Conservation (phyloP, 108 stramenopile species). For the Schizochytrium sp. region DNA sequence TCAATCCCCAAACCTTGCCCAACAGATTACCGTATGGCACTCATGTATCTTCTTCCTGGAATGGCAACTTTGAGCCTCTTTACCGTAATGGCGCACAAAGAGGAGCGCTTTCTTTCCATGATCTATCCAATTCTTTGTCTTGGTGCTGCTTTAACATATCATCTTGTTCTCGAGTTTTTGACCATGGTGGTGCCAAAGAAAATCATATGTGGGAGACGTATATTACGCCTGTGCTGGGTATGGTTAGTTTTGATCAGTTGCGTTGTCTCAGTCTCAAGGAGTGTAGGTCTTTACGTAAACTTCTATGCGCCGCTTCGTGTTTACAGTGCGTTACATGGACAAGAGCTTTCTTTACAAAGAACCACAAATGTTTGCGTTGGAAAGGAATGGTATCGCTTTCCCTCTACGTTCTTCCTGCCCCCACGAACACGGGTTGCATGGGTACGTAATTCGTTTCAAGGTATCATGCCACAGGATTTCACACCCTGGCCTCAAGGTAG, state of each 20-base stretch:
- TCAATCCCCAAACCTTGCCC: slow-evolving; percentile 28
- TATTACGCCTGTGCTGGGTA: slow-evolving; percentile 9
- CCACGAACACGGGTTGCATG: neutral
- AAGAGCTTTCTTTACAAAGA: slow-evolving; percentile 20
- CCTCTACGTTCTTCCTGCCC: slow-evolving; percentile 89
- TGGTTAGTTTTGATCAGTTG: slow-evolving; percentile 25
- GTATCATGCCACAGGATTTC: slow-evolving; percentile 5
- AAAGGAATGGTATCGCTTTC: slow-evolving; percentile 97
- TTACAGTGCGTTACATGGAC: neutral
- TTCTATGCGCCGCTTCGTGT: neutral
- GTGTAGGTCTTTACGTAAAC: neutral
- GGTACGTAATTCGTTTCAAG: neutral
- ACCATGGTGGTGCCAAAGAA: neutral
- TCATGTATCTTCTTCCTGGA: slow-evolving; percentile 72
- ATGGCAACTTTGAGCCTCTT: slow-evolving; percentile 86
- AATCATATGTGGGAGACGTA: neutral
- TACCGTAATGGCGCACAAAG: slow-evolving; percentile 91
- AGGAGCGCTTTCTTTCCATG: slow-evolving; percentile 93
- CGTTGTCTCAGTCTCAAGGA: slow-evolving; percentile 20
- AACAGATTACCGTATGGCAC: neutral
- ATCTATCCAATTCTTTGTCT: slow-evolving; percentile 81
- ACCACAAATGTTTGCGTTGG: slow-evolving; percentile 76
- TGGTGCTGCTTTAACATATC: slow-evolving; percentile 67
- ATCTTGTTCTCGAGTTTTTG: slow-evolving; percentile 53
- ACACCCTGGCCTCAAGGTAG: neutral